Evolutionary conservation across 2,329 filamentous ascomycete genomes (phyloP).

Genomic region (Trichoderma afroharzianum): DNA sequence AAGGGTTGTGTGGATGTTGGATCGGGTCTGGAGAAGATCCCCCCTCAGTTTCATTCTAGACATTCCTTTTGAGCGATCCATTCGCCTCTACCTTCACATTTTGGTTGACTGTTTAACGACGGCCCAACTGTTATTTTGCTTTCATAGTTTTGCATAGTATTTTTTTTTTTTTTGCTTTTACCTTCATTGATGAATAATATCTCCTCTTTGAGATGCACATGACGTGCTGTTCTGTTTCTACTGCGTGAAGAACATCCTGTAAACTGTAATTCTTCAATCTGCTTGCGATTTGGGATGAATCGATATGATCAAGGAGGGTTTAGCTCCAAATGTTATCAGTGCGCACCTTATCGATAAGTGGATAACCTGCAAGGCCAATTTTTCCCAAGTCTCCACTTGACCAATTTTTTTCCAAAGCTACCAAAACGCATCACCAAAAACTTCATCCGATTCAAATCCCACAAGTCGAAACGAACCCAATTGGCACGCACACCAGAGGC

Average conservation of each 20-base stretch:
- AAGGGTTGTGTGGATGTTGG: background rate
- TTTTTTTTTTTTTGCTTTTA: background rate
- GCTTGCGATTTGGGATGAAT: background rate
- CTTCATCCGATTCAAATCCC: constrained; percentile 6
- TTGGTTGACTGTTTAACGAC: background rate
- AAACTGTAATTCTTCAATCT: background rate
- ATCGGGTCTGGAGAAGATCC: background rate
- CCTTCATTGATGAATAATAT: background rate
- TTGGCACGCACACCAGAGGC: background rate
- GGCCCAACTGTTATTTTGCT: background rate
- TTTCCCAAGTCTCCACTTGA: background rate
- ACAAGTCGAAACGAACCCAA: background rate
- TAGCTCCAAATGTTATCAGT: background rate
- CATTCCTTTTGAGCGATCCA: background rate
- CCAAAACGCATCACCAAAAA: constrained; percentile 14
- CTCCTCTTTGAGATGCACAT: background rate
- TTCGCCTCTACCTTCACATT: background rate
- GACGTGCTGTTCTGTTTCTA: background rate
- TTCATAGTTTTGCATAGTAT: background rate
- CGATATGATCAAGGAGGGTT: background rate
- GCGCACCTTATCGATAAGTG: constrained; percentile 13
- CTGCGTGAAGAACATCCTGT: background rate
- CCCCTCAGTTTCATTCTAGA: constrained; percentile 5
- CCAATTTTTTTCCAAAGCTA: constrained; percentile 7
- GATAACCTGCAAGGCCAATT: background rate